These are phyloP conservation scores for Cafeteria roenbergensis DNA, from an alignment of 108 stramenopile genomes.

Conservation along the genomic window DNA sequence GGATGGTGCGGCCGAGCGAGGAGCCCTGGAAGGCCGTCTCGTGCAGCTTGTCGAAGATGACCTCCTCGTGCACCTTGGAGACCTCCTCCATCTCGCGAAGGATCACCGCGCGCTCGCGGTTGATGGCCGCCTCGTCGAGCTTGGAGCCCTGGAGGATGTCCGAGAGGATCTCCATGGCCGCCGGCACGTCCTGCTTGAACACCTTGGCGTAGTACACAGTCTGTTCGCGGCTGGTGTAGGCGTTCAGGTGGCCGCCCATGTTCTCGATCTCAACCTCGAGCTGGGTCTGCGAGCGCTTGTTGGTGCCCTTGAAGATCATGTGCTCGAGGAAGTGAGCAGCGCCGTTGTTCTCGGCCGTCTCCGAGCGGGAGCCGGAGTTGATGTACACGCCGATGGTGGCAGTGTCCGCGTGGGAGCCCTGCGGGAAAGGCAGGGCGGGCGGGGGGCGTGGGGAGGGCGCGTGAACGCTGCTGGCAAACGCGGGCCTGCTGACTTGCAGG, in stretches of 20 bases:
- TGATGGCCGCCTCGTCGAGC: slow-evolving; percentile 67
- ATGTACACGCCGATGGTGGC: slow-evolving; percentile 52
- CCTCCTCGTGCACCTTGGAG: slow-evolving; percentile 92
- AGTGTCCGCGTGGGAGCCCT: slow-evolving; percentile 47
- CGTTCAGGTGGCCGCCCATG: slow-evolving; percentile 97
- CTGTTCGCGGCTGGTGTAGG: slow-evolving; percentile 94
- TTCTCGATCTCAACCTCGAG: slow-evolving; percentile 98
- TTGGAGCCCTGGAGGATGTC: slow-evolving; percentile 82
- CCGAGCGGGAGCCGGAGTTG: slow-evolving; percentile 67
- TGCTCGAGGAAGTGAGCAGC: slow-evolving; percentile 99
- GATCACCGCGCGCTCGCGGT: slow-evolving; percentile 91
- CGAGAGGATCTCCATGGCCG: slow-evolving; percentile 83
- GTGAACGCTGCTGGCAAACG: background rate
- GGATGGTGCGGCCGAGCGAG: slow-evolving; percentile 86
- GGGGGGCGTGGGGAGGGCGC: background rate
- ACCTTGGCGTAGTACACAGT: slow-evolving; percentile 98
- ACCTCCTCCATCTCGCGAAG: slow-evolving; percentile 96
- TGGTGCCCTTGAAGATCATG: slow-evolving; percentile 98
- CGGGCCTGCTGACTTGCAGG: background rate
- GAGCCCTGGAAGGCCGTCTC: slow-evolving; percentile 83
- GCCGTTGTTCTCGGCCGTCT: slow-evolving; percentile 89
- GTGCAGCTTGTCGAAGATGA: slow-evolving; percentile 92
- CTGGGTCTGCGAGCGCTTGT: slow-evolving; percentile 66
- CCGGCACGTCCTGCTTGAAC: slow-evolving; percentile 77
- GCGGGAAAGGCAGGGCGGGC: background rate